These are phyloP conservation scores for Petunia secreta DNA, from an alignment of 257 asterid species.

Conservation along the genomic window DNA sequence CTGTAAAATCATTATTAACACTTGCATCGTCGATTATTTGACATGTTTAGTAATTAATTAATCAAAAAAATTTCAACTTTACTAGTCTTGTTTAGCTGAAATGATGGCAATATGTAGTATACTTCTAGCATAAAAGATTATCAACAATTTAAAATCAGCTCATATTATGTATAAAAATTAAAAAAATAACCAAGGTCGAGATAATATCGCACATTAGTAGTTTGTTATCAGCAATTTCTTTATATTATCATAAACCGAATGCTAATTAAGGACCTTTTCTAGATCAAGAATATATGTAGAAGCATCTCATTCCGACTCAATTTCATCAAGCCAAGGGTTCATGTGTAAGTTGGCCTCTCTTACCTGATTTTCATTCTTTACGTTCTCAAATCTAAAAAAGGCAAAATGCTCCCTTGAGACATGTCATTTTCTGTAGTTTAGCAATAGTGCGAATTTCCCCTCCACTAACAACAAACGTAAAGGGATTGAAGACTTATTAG, in stretches of 20 bases:
- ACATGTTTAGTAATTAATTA: no score
- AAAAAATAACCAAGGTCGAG: constrained; percentile 41
- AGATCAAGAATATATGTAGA: constrained; percentile 9
- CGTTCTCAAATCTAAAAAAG: constrained; percentile 31
- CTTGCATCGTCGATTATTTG: no score
- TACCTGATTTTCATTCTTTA: constrained; percentile 35
- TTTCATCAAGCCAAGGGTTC: constrained; percentile 37
- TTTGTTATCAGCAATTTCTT: constrained; percentile 39
- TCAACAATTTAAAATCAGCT: no score
- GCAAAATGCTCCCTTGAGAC: neutral
- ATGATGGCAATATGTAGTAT: no score
- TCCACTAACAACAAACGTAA: neutral
- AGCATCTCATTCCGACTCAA: constrained; percentile 42
- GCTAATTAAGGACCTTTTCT: constrained; percentile 40
- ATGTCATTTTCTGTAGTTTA: neutral
- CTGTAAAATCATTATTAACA: no score
- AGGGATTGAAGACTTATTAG: neutral
- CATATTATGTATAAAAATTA: no score
- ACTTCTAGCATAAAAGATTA: no score
- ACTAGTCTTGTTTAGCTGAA: no score
- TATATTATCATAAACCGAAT: constrained; percentile 45
- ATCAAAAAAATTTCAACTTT: no score
- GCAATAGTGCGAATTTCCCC: neutral
- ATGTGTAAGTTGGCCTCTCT: constrained; percentile 34
- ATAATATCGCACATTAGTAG: constrained; percentile 36